Evolutionary conservation across 192 early-diverging fungal genomes (phyloP).

Genomic region (Backusella tarrabulga): DNA sequence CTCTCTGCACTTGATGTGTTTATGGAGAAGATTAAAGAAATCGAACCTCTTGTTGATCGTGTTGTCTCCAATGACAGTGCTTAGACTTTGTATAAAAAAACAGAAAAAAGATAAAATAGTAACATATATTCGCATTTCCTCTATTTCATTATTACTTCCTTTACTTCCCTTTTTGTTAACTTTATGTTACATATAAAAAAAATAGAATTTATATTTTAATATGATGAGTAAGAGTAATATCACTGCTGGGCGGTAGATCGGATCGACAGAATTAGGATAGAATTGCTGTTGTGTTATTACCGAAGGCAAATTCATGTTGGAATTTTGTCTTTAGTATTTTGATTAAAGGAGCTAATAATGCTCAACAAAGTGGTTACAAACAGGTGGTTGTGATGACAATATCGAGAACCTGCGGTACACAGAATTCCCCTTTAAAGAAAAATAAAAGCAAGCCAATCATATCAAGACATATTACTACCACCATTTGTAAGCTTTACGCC

Average conservation of each 20-base stretch:
- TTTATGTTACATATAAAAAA: not conserved
- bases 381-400: not conserved
- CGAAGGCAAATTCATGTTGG: too few species aligned
- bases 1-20: conserved; percentile 76
- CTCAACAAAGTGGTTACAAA: not conserved
- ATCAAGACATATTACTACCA: not conserved
- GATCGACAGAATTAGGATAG: too few species aligned
- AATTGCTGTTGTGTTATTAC: too few species aligned
- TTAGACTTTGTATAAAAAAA: not conserved
- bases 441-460: not conserved
- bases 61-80: conserved; percentile 20
- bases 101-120: not conserved
- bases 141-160: too few species aligned
- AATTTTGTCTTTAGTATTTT: too few species aligned
- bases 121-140: not conserved
- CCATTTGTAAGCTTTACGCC: too few species aligned
- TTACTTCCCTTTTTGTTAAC: not conserved
- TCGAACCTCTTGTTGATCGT: conserved; percentile 32
- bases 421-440: not conserved
- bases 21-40: conserved; percentile 70
- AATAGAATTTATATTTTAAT: not conserved
- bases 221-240: not conserved
- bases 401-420: not conserved
- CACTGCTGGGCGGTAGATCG: too few species aligned
- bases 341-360: too few species aligned